Evolutionary conservation across 2,329 filamentous ascomycete genomes (phyloP), one percentile per base, ranked within the genome.

Genomic region (Simplicillium aogashimaense): DNA sequence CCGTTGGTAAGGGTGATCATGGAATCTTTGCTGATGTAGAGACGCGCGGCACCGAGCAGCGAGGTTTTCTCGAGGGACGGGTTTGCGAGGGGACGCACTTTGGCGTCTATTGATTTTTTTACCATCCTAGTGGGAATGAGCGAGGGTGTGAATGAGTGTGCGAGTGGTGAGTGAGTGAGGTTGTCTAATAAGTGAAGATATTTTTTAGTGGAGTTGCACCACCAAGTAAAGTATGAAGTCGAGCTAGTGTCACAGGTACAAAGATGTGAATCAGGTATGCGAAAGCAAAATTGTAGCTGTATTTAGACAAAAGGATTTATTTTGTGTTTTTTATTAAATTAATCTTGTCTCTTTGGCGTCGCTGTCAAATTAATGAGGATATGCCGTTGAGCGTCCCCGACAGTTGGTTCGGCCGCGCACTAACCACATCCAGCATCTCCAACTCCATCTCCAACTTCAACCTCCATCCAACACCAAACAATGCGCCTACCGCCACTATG

Each of bases 11-110:
- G 50, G 4, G 66, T 60, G 13, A 70, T 61, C 35, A 70, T 58
- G 2, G 65, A 56, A 17, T 70, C 67, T 41, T 64, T 67, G 55
- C 62, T 67, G 47, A 72, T 57, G 46, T 71, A 72, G 42, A 72
- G 52, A 17, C 67, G 63, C 1, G 65, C 66, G 2, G 67, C 67
- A 38, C 67, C 67, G 9, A 56, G 45, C 3, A 66, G 57, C 34
- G 57, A 63, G 17, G 63, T 51, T 38, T 66, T 68, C 36, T 68
- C 64, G 16, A 64, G 58, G 32, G 57, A 60, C 16, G 57, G 52
- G 43, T 64, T 66, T 39, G 62, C 54, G 35, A 68, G 46, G 3
- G 65, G 64, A 16, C 65, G 57, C 12, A 68, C 60, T 47, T 64
- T 67, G 45, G 54, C 62, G 35, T 63, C 55, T 32, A 65, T 50